Percentiles rank a stretch among this genome's conserved stretches.
Evolutionary conservation across 148 eudicot species (phyloP).

Genomic region (Vaccinium darrowii): DNA sequence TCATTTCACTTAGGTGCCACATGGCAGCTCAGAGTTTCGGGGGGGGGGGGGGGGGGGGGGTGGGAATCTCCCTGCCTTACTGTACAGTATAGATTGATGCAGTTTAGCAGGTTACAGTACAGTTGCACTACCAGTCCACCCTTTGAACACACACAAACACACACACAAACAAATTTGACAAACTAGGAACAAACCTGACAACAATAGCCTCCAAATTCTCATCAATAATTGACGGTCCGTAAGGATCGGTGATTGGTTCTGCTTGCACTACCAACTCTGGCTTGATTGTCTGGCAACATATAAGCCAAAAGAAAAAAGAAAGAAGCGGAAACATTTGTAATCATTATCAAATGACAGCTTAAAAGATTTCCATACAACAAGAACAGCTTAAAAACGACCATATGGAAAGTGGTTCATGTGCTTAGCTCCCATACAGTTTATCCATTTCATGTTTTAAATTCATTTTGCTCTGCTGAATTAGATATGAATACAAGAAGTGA

Average conservation of each 20-base stretch:
- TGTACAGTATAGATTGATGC: background rate
- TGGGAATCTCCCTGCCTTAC: background rate
- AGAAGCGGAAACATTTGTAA: background rate
- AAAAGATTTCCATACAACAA: background rate
- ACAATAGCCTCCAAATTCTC: conserved; percentile 87
- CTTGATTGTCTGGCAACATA: conserved; percentile 59
- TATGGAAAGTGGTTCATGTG: background rate
- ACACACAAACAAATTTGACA: background rate
- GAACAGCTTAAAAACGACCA: background rate
- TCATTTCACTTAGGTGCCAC: background rate
- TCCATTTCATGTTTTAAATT: background rate
- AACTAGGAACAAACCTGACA: conserved; percentile 63
- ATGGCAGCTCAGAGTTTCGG: background rate
- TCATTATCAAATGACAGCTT: background rate
- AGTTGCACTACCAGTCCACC: background rate
- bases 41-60: too few species aligned
- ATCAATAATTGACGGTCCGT: conserved; percentile 84
- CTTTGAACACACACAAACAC: background rate
- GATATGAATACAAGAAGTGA: background rate
- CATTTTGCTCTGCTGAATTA: background rate
- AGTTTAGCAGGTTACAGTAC: background rate
- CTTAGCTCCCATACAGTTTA: background rate
- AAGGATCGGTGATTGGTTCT: conserved; percentile 81
- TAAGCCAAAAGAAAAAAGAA: background rate
- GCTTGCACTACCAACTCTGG: conserved; percentile 71